Percentiles rank a stretch among this genome's conserved stretches.
phyloP scores from a whole-genome alignment of 495 filamentous ascomycete genomes.

The Aspergillus steynii region DNA sequence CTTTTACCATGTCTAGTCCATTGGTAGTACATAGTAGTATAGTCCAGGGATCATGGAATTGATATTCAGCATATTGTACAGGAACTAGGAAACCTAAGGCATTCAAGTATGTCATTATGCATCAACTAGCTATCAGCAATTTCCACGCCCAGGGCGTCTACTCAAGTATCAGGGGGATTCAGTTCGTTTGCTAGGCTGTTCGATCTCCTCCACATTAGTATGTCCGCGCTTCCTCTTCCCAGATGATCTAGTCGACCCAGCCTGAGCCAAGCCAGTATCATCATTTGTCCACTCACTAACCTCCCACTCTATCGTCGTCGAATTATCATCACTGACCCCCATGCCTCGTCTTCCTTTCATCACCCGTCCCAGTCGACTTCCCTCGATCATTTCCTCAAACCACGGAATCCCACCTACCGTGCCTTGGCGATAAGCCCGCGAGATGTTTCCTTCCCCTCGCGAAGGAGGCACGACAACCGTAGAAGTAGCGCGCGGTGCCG shows the following conservation, averaged over 20 bases:
- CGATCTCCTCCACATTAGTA: constrained; percentile 4
- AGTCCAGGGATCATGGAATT: neutral
- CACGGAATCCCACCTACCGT: constrained; percentile 64
- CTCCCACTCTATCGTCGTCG: constrained; percentile 75
- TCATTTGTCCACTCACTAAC: constrained; percentile 73
- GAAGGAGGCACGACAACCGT: constrained; percentile 28
- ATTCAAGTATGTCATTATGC: neutral
- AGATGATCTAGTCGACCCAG: constrained; percentile 19
- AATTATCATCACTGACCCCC: constrained; percentile 54
- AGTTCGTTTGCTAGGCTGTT: neutral
- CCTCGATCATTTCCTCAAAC: constrained; percentile 79
- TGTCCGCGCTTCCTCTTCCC: constrained; percentile 40
- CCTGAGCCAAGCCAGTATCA: constrained; percentile 40
- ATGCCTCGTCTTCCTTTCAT: constrained; percentile 59
- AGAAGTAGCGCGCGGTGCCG: constrained; percentile 15
- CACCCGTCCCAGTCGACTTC: constrained; percentile 67
- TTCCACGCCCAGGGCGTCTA: neutral
- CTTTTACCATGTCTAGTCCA: too few species aligned
- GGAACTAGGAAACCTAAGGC: neutral
- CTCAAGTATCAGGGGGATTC: neutral
- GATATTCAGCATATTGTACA: neutral
- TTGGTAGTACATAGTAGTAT: too few species aligned
- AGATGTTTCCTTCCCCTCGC: constrained; percentile 17
- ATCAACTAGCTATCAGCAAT: neutral
- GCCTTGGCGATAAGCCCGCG: constrained; percentile 32